phyloP scores from a whole-genome alignment of 257 asterid species.

The Solanum pimpinellifolium region DNA sequence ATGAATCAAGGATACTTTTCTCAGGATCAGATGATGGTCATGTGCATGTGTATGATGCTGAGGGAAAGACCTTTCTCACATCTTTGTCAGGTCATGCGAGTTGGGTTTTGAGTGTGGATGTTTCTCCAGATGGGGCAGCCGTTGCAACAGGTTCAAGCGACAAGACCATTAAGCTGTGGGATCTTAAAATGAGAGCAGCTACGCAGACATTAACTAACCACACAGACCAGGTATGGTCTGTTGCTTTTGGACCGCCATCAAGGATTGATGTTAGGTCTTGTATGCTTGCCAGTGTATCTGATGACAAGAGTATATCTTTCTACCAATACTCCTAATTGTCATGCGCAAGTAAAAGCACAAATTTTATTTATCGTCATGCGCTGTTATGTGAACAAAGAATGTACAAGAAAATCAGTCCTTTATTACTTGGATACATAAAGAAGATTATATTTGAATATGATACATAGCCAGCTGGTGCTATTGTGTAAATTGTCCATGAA shows the following conservation, averaged over 20 bases:
- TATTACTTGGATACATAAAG: neutral
- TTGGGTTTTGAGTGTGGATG: constrained; percentile 89
- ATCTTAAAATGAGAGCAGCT: constrained; percentile 88
- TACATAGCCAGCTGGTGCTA: neutral
- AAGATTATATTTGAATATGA: neutral
- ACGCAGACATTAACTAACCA: constrained; percentile 76
- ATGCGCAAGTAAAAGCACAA: neutral
- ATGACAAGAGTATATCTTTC: constrained; percentile 71
- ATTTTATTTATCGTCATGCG: neutral
- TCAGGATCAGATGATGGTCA: constrained; percentile 87
- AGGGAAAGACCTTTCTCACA: constrained; percentile 53
- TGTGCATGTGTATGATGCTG: constrained; percentile 76
- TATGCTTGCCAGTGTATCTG: constrained; percentile 85
- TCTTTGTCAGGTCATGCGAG: constrained; percentile 84
- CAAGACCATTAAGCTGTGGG: constrained; percentile 75
- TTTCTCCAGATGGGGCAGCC: constrained; percentile 78
- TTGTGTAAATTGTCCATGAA: neutral
- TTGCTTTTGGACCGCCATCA: constrained; percentile 71
- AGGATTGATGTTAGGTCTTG: constrained; percentile 48
- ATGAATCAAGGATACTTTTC: constrained; percentile 73
- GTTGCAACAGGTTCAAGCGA: constrained; percentile 89
- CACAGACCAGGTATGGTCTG: constrained; percentile 87
- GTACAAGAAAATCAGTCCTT: neutral
- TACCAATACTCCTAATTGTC: constrained; percentile 48
- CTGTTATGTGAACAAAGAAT: neutral